Evolutionary conservation across 2,329 filamentous ascomycete genomes (phyloP).

Genomic region (Beauveria medogensis): DNA sequence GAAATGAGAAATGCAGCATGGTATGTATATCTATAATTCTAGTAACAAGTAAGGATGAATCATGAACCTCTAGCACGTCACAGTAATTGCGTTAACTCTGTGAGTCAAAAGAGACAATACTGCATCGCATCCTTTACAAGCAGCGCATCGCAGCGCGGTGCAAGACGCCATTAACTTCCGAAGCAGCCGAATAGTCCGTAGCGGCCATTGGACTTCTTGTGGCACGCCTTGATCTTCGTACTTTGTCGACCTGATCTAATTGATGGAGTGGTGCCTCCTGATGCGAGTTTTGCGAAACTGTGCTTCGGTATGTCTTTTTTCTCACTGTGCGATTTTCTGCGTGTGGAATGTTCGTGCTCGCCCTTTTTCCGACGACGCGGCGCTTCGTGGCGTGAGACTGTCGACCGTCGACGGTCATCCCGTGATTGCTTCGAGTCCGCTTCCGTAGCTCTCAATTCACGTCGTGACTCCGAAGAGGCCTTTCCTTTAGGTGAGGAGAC

Average conservation of each 20-base stretch:
- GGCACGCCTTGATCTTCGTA: not conserved
- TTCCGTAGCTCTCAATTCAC: not conserved
- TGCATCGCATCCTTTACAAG: not conserved
- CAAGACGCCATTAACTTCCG: not conserved
- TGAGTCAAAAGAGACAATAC: not conserved
- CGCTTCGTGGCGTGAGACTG: not conserved
- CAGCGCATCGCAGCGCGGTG: not conserved
- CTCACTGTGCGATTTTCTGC: not conserved
- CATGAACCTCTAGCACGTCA: not conserved
- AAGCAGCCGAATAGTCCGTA: constrained; percentile 1
- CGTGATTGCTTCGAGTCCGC: not conserved
- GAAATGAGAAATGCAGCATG: not conserved
- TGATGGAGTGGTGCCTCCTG: not conserved
- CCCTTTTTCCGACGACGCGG: not conserved
- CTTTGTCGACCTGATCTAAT: not conserved
- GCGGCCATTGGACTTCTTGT: not conserved
- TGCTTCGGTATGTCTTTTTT: not conserved
- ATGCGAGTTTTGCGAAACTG: not conserved
- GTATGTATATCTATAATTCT: constrained; percentile 1
- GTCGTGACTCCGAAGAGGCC: not conserved
- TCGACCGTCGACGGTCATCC: not conserved
- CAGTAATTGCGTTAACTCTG: not conserved
- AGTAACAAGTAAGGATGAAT: not conserved
- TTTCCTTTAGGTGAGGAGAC: not conserved
- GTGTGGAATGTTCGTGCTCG: not conserved